Base-by-base conservation (phyloP, 192 early-diverging fungal species). In the Thoreauomyces humboldtii region DNA sequence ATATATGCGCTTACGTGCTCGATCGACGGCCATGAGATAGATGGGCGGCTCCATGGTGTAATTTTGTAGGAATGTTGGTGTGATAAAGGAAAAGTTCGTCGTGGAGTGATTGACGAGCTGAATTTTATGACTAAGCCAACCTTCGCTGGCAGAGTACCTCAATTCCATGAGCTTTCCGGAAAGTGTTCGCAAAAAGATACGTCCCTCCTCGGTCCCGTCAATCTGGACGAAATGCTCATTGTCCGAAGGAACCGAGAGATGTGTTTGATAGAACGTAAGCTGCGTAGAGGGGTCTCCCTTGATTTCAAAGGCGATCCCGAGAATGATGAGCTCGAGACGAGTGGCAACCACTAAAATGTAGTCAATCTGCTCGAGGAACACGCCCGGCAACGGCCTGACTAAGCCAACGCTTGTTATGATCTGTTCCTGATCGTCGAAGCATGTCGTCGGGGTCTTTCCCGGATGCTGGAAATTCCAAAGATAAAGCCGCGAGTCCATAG, bases 151-250 rank as follows among this genome's bases (percentile, higher is more conserved):
- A 73, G 91, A 88, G 69, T 98, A 98, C 29, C 77, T 77, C 34
- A 98, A 77, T 75, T 98, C 95, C 77, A 90, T 94, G 12, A 98
- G 65, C 57, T 87, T 81, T 27, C 91, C 91, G 69, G 95, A 88
- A 59, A 85, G 85, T 44, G 95, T 94, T 25, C 85, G 74, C 90
- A 95, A 90, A 58, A 96, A 95, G 32, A 98, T 88, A 4, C 96
- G 79, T 21, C 96, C 96, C 36, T 87, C 75, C 17, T 44, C 61
- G 9, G 93, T 89, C 9, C 91, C 92, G 12, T 80, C 74, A 56
- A 98, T 94, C 43, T 80, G 81, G 42, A 73, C 81, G 80, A 98
- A 92, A 15, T 80, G 80, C 27, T 94, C 87, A 53, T 86, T 87
- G 61, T 94, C 94, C 5, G 91, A 81, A 2, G 91, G 76, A 42